Evolutionary conservation across 345 rosid species (phyloP).

Genomic region (Laguncularia racemosa): DNA sequence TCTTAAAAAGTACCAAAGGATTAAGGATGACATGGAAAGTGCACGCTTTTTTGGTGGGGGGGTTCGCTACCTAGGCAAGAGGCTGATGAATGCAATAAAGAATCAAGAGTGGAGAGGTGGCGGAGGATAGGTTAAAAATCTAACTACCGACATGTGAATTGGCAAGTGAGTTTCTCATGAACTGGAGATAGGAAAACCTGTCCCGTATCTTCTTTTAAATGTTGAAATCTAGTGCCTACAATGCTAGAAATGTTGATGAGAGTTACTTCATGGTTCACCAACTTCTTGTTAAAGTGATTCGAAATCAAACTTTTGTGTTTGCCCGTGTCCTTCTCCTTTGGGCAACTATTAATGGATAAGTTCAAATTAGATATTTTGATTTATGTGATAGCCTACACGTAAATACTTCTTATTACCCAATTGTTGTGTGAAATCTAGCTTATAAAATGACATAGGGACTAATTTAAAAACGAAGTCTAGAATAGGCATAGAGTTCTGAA

Average conservation of each 20-base stretch:
- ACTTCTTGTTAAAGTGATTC: neutral
- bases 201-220: neutral
- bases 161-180: conserved; percentile 32
- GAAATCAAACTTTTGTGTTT: too few species aligned
- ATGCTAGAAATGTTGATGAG: conserved; percentile 2
- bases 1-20: conserved; percentile 1
- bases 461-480: too few species aligned
- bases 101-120: neutral
- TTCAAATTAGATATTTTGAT: too few species aligned
- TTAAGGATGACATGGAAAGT: conserved; percentile 5
- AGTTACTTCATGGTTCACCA: neutral
- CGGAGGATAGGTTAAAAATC: conserved; percentile 5
- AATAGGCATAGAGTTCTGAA: too few species aligned
- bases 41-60: conserved; percentile 9
- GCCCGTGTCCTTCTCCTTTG: too few species aligned
- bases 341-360: too few species aligned
- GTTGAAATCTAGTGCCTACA: conserved; percentile 4
- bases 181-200: conserved; percentile 8
- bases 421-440: too few species aligned
- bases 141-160: conserved; percentile 29
- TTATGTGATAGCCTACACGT: too few species aligned
- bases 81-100: conserved; percentile 35
- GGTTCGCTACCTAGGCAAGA: conserved; percentile 15
- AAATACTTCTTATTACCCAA: too few species aligned
- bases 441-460: too few species aligned